Base-by-base conservation (phyloP, 495 filamentous ascomycete species). In the Xylaria bambusicola region DNA sequence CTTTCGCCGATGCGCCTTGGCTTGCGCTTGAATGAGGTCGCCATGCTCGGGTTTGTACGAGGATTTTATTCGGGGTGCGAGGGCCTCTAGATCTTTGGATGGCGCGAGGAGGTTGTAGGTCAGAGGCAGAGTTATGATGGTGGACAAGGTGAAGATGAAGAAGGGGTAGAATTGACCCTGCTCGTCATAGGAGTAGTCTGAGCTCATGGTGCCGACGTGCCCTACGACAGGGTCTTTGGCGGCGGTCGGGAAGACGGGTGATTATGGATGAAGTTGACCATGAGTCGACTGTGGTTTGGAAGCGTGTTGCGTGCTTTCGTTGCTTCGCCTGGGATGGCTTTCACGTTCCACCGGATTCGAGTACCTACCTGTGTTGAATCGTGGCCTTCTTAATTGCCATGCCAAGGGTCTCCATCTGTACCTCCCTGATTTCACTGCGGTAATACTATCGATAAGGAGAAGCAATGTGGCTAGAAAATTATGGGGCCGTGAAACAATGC, bases 91-190 rank as follows among this genome's bases (percentile, higher is more conserved):
- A 81, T 82, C 88, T 82, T 89, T 89, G 73, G 82, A 91, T 12
- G 87, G 85, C 72, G 85, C 86, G 58, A 95, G 80, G 57, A 93
- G 81, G 58, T 86, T 89, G 73, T 93, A 97, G 63, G 94, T 96
- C 68, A 96, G 81, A 60, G 94, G 95, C 47, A 97, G 75, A 17
- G 93, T 96, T 77, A 98, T 81, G 56, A 98, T 86, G 70, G 86
- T 85, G 55, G 88, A 84, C 62, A 98, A 84, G 47, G 92, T 97
- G 68, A 97, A 84, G 75, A 98, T 85, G 81, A 98, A 98, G 82
- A 92, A 97, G 66, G 94, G 94, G 82, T 97, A 98, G 81, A 97
- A 97, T 86, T 97, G 88, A 44, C 93, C 93, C 86, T 97, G 83
- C 69, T 96, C 91, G 83, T 98, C 94, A 77, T 98, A 98, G 65